Evolutionary conservation across 176 grass and related monocot genomes (phyloP).

Genomic region (Saccharum spontaneum): DNA sequence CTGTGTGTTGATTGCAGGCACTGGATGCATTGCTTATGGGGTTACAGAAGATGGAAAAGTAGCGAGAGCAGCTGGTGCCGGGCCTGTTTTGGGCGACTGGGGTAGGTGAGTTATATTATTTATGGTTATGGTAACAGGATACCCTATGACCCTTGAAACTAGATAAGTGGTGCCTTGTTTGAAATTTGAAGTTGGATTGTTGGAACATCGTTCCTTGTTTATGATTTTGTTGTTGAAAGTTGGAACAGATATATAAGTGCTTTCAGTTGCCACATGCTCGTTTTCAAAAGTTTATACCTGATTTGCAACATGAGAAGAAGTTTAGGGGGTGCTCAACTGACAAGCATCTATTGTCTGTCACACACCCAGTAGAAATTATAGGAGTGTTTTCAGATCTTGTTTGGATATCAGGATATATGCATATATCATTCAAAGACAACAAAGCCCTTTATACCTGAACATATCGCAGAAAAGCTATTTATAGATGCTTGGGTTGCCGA

Average conservation of each 20-base stretch:
- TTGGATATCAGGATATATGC: neutral
- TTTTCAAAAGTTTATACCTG: neutral
- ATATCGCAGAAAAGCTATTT: neutral
- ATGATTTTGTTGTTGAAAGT: neutral
- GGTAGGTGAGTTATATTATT: slow-evolving; percentile 65
- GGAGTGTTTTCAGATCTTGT: neutral
- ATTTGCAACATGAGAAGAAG: slow-evolving; percentile 20
- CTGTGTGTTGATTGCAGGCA: slow-evolving; percentile 94
- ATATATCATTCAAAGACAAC: neutral
- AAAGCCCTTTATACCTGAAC: neutral
- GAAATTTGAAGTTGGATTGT: neutral
- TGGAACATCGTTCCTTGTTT: slow-evolving; percentile 1
- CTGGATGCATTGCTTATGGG: slow-evolving; percentile 93
- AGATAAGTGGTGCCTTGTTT: neutral
- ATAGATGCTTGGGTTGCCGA: neutral
- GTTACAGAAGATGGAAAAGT: slow-evolving; percentile 88
- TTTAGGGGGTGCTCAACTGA: neutral
- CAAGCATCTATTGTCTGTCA: neutral
- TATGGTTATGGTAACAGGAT: neutral
- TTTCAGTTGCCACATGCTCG: neutral
- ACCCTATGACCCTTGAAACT: neutral
- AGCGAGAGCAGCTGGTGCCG: slow-evolving; percentile 93
- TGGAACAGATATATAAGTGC: neutral
- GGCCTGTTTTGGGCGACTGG: slow-evolving; percentile 94
- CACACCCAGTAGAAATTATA: neutral